phyloP scores from a whole-genome alignment of 2,329 filamentous ascomycete genomes.

The Curvularia verruculosa region DNA sequence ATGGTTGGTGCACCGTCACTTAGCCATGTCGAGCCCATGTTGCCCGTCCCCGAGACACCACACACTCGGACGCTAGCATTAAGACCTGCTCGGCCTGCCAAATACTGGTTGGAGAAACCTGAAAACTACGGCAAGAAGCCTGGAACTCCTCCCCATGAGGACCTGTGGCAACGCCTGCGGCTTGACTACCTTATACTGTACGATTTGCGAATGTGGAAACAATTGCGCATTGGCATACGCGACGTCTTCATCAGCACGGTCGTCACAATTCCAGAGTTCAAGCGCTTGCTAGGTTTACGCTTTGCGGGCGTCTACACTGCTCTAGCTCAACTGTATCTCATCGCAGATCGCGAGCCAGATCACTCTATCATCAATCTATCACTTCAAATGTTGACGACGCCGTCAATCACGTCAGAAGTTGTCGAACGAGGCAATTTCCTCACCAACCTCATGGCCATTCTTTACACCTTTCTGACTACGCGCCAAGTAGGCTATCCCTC shows the following conservation, averaged over 20 bases:
- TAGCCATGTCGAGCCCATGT: slow-evolving; percentile 67
- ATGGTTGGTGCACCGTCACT: slow-evolving; percentile 64
- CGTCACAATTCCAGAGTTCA: slow-evolving; percentile 94
- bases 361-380: slow-evolving; percentile 99
- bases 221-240: slow-evolving; percentile 84
- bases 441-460: slow-evolving; percentile 90
- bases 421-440: slow-evolving; percentile 95
- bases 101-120: slow-evolving; percentile 87
- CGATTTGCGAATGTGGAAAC: slow-evolving; percentile 96
- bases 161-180: slow-evolving; percentile 86
- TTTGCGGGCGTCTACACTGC: slow-evolving; percentile 95
- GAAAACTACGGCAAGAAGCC: slow-evolving; percentile 68
- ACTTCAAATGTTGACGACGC: slow-evolving; percentile 93
- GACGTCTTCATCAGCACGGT: slow-evolving; percentile 96
- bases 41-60: slow-evolving; percentile 84
- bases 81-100: slow-evolving; percentile 68
- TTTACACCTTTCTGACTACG: slow-evolving; percentile 96
- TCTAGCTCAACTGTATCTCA: slow-evolving; percentile 90
- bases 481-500: slow-evolving; percentile 93
- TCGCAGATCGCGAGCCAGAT: slow-evolving; percentile 94
- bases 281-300: slow-evolving; percentile 87
- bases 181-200: slow-evolving; percentile 95
- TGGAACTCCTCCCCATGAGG: slow-evolving; percentile 74
- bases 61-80: slow-evolving; percentile 50
- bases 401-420: slow-evolving; percentile 94